Evolutionary conservation across 768 basidiomycete genomes (phyloP).

Genomic region (Chalciporus pseudorubinellus): DNA sequence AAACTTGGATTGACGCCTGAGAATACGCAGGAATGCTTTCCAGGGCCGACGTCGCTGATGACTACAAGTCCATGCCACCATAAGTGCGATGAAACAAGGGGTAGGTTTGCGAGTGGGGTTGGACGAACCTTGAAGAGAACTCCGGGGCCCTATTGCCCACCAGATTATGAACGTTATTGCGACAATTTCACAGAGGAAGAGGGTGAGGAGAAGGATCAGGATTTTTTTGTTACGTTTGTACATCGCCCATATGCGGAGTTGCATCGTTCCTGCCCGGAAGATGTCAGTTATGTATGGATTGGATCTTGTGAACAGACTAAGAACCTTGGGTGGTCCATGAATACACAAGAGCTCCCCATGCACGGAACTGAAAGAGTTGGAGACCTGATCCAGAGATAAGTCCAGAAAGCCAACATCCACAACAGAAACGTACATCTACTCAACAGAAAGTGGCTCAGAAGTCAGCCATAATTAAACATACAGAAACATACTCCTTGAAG

Average conservation of each 20-base stretch:
- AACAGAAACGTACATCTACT: slow-evolving; percentile 21
- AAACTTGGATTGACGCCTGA: slow-evolving; percentile 21
- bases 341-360: slow-evolving; percentile 31
- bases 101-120: neutral
- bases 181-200: slow-evolving; percentile 24
- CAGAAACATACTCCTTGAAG: slow-evolving; percentile 23
- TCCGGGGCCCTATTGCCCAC: slow-evolving; percentile 24
- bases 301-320: neutral
- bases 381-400: slow-evolving; percentile 16
- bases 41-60: neutral
- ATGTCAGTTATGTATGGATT: slow-evolving; percentile 4
- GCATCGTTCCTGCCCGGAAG: slow-evolving; percentile 26
- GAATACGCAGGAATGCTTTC: slow-evolving; percentile 21
- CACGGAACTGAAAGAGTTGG: slow-evolving; percentile 30
- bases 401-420: neutral
- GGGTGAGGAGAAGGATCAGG: slow-evolving; percentile 16
- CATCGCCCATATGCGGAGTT: slow-evolving; percentile 34
- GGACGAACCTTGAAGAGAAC: slow-evolving; percentile 19
- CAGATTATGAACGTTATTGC: slow-evolving; percentile 27
- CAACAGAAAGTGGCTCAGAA: neutral
- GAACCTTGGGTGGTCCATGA: slow-evolving; percentile 34
- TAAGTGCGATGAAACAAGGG: neutral
- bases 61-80: slow-evolving; percentile 6
- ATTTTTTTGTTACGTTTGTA: slow-evolving; percentile 25
- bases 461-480: neutral